A percentile compares a stretch with the other conserved stretches of the same genome.
phyloP scores from a whole-genome alignment of 306 rosid genomes.

The Lathyrus tuberosus region DNA sequence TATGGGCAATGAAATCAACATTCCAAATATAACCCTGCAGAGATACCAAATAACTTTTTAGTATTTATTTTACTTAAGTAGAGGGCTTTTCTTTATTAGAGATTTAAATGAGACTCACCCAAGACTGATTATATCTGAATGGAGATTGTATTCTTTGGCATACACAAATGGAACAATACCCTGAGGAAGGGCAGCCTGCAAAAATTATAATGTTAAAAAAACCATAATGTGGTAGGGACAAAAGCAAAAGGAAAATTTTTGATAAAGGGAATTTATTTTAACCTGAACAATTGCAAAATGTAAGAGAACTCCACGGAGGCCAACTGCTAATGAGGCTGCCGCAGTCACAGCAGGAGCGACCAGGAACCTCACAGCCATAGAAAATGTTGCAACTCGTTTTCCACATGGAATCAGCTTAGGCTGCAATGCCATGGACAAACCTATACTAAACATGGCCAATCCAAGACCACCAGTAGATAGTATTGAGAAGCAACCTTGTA shows the following conservation, averaged over 20 bases:
- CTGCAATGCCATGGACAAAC: constrained; percentile 90
- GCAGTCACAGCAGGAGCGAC: constrained; percentile 93
- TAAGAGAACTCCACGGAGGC: constrained; percentile 79
- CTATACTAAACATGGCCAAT: constrained; percentile 96
- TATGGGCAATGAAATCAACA: constrained; percentile 80
- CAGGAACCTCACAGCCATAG: constrained; percentile 92
- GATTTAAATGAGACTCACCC: constrained; percentile 55
- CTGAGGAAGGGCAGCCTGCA: constrained; percentile 91
- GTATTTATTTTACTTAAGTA: not conserved
- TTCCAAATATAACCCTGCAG: constrained; percentile 47
- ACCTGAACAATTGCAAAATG: constrained; percentile 94
- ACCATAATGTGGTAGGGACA: too few species aligned
- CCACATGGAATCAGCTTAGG: constrained; percentile 91
- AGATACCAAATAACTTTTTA: constrained; percentile 32
- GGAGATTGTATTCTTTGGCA: constrained; percentile 88
- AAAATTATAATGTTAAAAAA: not conserved
- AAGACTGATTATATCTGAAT: constrained; percentile 85
- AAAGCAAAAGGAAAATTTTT: not conserved
- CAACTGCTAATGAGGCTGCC: constrained; percentile 72
- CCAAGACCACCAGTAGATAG: constrained; percentile 86
- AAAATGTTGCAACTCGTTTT: constrained; percentile 82
- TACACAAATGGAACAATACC: constrained; percentile 92
- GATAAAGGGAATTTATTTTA: not conserved
- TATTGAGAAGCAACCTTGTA: constrained; percentile 69
- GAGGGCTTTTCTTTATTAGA: too few species aligned